Conservation (phyloP, 2,329 filamentous ascomycete genomes). For the Teratosphaeria destructans region DNA sequence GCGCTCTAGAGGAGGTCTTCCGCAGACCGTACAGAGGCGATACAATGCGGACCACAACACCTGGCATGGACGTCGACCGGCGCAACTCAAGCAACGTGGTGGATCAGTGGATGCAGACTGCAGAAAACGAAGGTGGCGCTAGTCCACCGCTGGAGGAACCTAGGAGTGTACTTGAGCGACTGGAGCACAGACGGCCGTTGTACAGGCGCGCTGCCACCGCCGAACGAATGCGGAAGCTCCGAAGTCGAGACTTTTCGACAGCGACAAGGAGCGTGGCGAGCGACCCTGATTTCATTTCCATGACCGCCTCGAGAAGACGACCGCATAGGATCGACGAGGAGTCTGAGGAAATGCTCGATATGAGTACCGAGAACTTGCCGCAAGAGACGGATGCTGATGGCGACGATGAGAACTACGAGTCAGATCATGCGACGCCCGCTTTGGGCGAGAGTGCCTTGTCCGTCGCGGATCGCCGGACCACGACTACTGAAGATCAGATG, state of each 20-base stretch:
- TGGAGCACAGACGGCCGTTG: constrained; percentile 45
- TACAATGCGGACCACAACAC: constrained; percentile 44
- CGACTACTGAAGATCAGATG: constrained; percentile 12
- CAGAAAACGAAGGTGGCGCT: constrained; percentile 44
- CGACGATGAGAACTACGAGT: constrained; percentile 77
- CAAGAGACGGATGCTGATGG: constrained; percentile 73
- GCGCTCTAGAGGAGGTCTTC: constrained; percentile 85
- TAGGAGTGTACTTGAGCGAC: constrained; percentile 45
- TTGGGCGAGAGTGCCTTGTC: constrained; percentile 23
- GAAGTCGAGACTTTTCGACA: constrained; percentile 39
- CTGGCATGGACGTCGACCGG: constrained; percentile 40
- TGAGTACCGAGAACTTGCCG: constrained; percentile 34
- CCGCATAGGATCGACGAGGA: constrained; percentile 38
- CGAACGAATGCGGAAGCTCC: constrained; percentile 17
- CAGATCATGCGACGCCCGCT: constrained; percentile 32
- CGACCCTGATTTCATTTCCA: constrained; percentile 40
- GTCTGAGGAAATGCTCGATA: constrained; percentile 23
- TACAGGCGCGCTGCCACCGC: constrained; percentile 41
- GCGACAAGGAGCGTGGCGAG: constrained; percentile 45
- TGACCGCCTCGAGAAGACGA: constrained; percentile 27
- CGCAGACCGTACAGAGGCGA: constrained; percentile 54
- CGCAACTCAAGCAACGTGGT: constrained; percentile 72
- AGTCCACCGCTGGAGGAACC: constrained; percentile 52
- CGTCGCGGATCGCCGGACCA: constrained; percentile 20
- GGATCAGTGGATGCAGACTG: constrained; percentile 76